phyloP scores from a whole-genome alignment of 2,329 filamentous ascomycete species.

The Colletotrichum lindemuthianum region DNA sequence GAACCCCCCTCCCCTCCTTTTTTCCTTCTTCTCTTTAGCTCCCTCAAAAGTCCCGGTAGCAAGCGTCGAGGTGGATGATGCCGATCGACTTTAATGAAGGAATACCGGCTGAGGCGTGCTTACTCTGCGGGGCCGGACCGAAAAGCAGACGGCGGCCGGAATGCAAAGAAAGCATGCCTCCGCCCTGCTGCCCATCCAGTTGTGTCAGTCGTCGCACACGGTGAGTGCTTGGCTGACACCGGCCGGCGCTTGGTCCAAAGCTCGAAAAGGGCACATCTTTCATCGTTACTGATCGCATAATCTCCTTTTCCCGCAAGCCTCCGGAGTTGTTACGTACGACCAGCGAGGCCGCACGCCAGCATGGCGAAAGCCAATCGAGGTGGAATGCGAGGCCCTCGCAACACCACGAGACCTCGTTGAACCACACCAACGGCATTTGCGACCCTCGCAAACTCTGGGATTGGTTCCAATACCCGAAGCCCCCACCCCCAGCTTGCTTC shows the following conservation, averaged over 20 bases:
- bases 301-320: background rate
- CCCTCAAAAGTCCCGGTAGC: too few species aligned
- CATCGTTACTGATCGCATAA: constrained; percentile 14
- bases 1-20: too few species aligned
- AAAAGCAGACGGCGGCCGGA: background rate
- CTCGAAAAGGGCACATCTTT: constrained; percentile 9
- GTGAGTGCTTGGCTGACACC: constrained; percentile 19
- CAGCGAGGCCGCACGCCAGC: too few species aligned
- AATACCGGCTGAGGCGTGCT: constrained; percentile 3
- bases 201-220: background rate
- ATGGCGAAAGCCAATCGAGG: background rate
- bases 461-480: constrained; percentile 12
- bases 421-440: constrained; percentile 1
- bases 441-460: background rate
- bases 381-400: background rate
- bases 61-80: too few species aligned
- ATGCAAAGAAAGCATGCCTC: background rate
- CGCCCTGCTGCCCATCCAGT: background rate
- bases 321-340: background rate
- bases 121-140: constrained; percentile 3
- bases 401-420: background rate
- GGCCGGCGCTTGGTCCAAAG: constrained; percentile 5
- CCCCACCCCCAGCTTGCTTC: background rate
- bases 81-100: background rate
- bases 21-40: too few species aligned